A percentile compares a stretch with the other conserved stretches of the same genome.
Conservation (phyloP, 306 rosid species). For the Lithocarpus polystachyus region DNA sequence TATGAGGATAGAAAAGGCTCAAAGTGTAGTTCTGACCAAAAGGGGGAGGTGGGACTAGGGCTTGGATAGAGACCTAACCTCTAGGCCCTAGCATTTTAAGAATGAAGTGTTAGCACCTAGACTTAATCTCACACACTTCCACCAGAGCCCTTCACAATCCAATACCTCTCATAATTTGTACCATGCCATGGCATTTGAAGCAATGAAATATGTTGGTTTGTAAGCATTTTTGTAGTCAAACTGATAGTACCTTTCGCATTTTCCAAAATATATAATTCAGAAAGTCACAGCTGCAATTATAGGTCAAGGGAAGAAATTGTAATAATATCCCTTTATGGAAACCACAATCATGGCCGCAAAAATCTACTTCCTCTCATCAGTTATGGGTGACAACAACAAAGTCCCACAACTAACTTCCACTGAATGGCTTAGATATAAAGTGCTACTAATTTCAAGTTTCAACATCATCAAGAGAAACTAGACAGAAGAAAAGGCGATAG, state of each 20-base stretch:
- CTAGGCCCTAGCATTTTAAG: too few relatives aligned
- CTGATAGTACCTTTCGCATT: too few relatives aligned
- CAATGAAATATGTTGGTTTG: background rate
- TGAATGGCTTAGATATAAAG: background rate
- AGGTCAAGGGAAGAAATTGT: background rate
- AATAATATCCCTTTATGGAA: background rate
- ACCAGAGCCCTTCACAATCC: background rate
- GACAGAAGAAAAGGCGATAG: background rate
- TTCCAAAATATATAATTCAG: too few relatives aligned
- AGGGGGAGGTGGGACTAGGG: background rate
- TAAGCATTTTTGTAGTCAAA: too few relatives aligned
- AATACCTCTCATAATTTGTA: background rate
- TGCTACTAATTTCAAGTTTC: background rate
- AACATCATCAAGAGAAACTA: background rate
- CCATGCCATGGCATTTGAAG: background rate
- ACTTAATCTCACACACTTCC: background rate
- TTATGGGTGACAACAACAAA: too few relatives aligned
- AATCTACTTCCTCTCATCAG: background rate
- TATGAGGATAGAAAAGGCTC: background rate
- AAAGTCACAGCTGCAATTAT: too few relatives aligned
- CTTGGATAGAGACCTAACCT: background rate
- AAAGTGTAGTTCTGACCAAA: background rate
- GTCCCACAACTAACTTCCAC: background rate
- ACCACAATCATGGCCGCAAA: background rate
- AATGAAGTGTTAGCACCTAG: background rate